Conservation (phyloP, 148 eudicot species). For the Mesembryanthemum crystallinum region DNA sequence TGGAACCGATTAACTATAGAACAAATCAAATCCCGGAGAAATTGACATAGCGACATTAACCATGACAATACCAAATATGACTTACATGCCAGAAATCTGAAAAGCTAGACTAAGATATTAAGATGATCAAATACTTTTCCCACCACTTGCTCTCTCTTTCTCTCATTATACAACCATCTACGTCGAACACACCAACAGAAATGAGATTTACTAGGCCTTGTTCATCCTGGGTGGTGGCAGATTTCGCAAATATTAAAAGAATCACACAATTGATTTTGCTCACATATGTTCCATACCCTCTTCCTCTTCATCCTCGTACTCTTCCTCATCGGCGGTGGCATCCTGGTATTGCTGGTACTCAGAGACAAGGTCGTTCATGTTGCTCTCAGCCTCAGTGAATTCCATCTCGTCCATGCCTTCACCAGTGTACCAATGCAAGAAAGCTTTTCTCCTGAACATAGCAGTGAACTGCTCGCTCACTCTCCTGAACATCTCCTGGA, state of each 20-base stretch:
- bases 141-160: neutral
- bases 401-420: constrained; percentile 97
- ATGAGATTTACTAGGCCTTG: neutral
- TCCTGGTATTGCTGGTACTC: constrained; percentile 91
- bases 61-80: constrained; percentile 18
- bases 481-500: constrained; percentile 75
- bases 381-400: constrained; percentile 87
- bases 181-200: constrained; percentile 16
- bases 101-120: constrained; percentile 20
- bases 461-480: constrained; percentile 88
- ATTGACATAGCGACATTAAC: constrained; percentile 23
- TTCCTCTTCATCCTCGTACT: constrained; percentile 65
- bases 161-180: constrained; percentile 18
- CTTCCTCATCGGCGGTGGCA: constrained; percentile 75
- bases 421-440: constrained; percentile 90
- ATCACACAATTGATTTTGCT: neutral
- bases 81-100: constrained; percentile 22
- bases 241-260: no score
- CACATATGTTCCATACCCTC: constrained; percentile 28
- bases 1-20: constrained; percentile 13
- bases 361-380: constrained; percentile 76
- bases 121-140: constrained; percentile 10
- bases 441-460: constrained; percentile 80
- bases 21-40: constrained; percentile 8
- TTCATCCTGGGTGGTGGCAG: neutral